A percentile compares a stretch with the other conserved stretches of the same genome.
Evolutionary conservation across 805 yeast species (phyloP).

Genomic region (Nakazawaea ishiwadae): DNA sequence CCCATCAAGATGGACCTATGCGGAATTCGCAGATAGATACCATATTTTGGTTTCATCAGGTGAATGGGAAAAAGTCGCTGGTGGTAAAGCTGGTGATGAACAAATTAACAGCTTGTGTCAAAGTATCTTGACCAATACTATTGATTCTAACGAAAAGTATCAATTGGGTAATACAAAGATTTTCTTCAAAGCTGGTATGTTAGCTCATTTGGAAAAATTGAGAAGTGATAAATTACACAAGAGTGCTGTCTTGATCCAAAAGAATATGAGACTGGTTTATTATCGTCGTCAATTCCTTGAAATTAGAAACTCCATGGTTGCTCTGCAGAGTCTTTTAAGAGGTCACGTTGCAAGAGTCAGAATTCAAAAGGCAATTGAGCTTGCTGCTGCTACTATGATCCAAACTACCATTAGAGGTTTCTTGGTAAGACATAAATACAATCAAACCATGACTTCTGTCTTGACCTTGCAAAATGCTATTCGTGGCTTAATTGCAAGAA

Average conservation of each 20-base stretch:
- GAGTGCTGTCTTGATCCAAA: conserved; percentile 84
- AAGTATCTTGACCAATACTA: conserved; percentile 58
- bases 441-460: conserved; percentile 31
- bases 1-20: conserved; percentile 94
- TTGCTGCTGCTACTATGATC: conserved; percentile 58
- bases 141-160: conserved; percentile 64
- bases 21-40: conserved; percentile 86
- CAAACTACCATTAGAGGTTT: conserved; percentile 65
- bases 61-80: conserved; percentile 59
- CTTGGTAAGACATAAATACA: conserved; percentile 37
- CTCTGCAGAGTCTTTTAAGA: conserved; percentile 57
- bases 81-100: conserved; percentile 45
- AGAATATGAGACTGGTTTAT: conserved; percentile 62
- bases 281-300: conserved; percentile 59
- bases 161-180: conserved; percentile 92
- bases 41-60: conserved; percentile 74
- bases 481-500: conserved; percentile 52
- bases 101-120: conserved; percentile 63
- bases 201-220: conserved; percentile 83
- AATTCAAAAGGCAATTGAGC: conserved; percentile 51
- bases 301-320: conserved; percentile 47
- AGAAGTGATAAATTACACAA: conserved; percentile 72
- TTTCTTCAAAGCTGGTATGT: conserved; percentile 94
- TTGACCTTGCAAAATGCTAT: conserved; percentile 40
- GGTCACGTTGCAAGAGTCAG: conserved; percentile 57